phyloP scores from a whole-genome alignment of 2,329 filamentous ascomycete species.

The Chaetomium strumarium region DNA sequence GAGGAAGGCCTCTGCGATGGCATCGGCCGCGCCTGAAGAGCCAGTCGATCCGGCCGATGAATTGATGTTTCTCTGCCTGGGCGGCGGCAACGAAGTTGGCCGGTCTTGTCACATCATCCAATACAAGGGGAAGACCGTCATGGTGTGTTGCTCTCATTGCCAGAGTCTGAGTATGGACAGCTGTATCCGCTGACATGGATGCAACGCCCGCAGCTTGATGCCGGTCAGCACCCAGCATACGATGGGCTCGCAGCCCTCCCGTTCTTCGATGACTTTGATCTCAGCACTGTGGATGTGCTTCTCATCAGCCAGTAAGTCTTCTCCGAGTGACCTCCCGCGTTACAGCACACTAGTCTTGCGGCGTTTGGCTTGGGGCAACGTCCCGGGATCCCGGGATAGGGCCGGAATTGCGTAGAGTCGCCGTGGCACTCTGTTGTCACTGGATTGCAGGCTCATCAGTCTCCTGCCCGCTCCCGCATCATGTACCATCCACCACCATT shows the following conservation, averaged over 20 bases:
- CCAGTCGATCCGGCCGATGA: slow-evolving; percentile 90
- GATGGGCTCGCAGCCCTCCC: slow-evolving; percentile 89
- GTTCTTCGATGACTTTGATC: slow-evolving; percentile 97
- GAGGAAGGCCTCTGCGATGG: slow-evolving; percentile 76
- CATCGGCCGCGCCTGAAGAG: slow-evolving; percentile 62
- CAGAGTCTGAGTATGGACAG: neutral
- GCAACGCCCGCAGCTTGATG: slow-evolving; percentile 65
- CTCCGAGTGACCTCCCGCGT: slow-evolving; percentile 14
- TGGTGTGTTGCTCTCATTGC: slow-evolving; percentile 56
- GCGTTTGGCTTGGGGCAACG: slow-evolving; percentile 20
- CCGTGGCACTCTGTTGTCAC: neutral
- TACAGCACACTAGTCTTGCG: slow-evolving; percentile 13
- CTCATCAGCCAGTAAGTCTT: slow-evolving; percentile 95
- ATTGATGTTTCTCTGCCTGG: slow-evolving; percentile 87
- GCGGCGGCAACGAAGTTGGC: slow-evolving; percentile 94
- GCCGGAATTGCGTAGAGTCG: slow-evolving; percentile 11
- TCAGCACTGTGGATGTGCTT: slow-evolving; percentile 94
- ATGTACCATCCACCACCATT: slow-evolving; percentile 19
- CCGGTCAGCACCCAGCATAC: slow-evolving; percentile 93
- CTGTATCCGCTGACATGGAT: slow-evolving; percentile 7
- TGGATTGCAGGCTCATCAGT: neutral
- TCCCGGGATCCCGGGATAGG: slow-evolving; percentile 18
- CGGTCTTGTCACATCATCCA: slow-evolving; percentile 96
- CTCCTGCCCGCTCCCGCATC: slow-evolving; percentile 12
- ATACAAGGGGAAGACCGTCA: slow-evolving; percentile 98